phyloP scores from a whole-genome alignment of 305 asterid species.

The Stenogyne calaminthoides region DNA sequence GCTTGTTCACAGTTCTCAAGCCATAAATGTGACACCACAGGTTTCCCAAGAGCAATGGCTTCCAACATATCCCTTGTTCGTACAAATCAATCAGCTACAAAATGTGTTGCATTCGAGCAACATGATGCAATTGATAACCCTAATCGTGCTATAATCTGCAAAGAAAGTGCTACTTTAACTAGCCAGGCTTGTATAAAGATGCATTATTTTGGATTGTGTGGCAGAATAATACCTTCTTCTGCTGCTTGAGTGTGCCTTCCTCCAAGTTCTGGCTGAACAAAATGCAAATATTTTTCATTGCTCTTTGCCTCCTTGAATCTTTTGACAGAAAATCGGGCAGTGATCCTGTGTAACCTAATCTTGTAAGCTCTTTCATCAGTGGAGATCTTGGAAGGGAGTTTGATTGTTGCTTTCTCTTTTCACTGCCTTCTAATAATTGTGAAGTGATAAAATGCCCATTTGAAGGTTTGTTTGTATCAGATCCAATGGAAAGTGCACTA shows the following conservation, averaged over 20 bases:
- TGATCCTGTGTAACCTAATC: conserved; percentile 57
- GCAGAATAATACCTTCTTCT: conserved; percentile 55
- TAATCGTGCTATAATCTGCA: conserved; percentile 57
- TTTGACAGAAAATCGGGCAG: conserved; percentile 62
- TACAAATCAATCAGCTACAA: conserved; percentile 63
- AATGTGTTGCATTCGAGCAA: conserved; percentile 73
- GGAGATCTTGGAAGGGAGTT: conserved; percentile 48
- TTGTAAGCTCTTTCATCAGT: conserved; percentile 63
- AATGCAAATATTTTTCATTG: conserved; percentile 45
- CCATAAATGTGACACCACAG: conserved; percentile 75
- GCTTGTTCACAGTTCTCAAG: conserved; percentile 75
- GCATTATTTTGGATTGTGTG: conserved; percentile 1
- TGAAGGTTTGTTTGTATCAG: conserved; percentile 35
- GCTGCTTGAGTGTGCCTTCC: conserved; percentile 51
- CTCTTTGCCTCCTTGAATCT: conserved; percentile 56
- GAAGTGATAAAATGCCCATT: conserved; percentile 32
- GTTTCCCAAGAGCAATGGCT: conserved; percentile 72
- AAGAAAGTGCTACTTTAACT: conserved; percentile 24
- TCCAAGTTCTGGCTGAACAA: conserved; percentile 83
- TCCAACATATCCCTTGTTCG: conserved; percentile 80
- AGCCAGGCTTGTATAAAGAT: conserved; percentile 21
- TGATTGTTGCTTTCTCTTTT: conserved; percentile 31
- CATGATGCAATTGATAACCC: conserved; percentile 58
- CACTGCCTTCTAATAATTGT: conserved; percentile 34
- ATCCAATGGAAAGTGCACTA: conserved; percentile 28